Evolutionary conservation across 1,284 basidiomycete species (phyloP), one percentile per base, ranked within the genome.

Genomic region (Ustilago shanxiensis): DNA sequence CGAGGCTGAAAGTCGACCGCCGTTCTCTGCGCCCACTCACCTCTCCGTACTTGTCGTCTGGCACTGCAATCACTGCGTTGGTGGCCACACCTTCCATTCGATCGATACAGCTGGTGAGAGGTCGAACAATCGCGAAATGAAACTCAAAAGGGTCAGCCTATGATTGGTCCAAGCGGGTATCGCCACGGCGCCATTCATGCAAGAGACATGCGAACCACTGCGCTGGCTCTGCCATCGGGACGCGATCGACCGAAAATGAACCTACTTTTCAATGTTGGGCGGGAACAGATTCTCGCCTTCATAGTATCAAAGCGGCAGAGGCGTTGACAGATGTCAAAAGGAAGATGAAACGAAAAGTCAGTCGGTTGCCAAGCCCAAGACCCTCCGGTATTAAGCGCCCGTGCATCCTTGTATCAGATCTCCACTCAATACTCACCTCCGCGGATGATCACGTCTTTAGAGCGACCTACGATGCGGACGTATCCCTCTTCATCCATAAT

Each of bases 401-500:
- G 11, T 54, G 35, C 18, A 22, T 18, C 24, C n/a, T 2, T 37
- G 20, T n/a, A 16, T n/a, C 41, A 20, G n/a, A 18, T 20, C 24
- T 14, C 14, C 8, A 6, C 35, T 7, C 26, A 3, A 26, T 93
- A 95, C 91, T 94, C 93, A 78, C 93, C 93, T 28, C 93, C 93
- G 20, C 93, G 91, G 75, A 95, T 95, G 83, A 95, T 93, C 56
- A 95, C 90, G 84, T 95, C 93, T 90, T 92, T 85, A 47, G 74
- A 79, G 2, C 93, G 88, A 39, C 93, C 91, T 49, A 93, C 92
- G 70, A 94, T 70, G 77, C 87, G 87, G 22, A 95, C 86, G 86
- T 94, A 94, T 4, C 93, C 93, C 66, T 95, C 91, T 60, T 91
- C 89, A 79, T 94, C 93, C 87, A 95, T 89, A 41, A 93, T 90